phyloP scores from a whole-genome alignment of 352 stramenopile species.

The Lagenidium sp. region DNA sequence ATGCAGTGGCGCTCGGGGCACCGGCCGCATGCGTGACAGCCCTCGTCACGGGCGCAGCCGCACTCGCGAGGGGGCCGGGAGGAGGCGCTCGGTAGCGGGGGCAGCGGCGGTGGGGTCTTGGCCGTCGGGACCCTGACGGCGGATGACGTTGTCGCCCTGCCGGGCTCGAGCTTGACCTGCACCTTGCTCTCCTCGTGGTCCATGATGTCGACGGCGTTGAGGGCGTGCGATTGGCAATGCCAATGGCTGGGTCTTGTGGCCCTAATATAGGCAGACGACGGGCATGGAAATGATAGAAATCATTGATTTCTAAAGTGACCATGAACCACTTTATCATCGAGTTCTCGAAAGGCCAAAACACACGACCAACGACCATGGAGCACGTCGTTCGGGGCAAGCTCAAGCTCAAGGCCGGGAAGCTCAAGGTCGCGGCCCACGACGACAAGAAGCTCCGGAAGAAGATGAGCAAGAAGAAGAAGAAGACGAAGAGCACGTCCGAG shows the following conservation, averaged over 20 bases:
- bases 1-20: constrained; percentile 56
- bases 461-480: constrained; percentile 27
- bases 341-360: not conserved
- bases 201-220: too few species aligned
- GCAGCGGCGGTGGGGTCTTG: not conserved
- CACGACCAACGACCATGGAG: constrained; percentile 30
- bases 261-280: too few species aligned
- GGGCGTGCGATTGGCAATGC: too few species aligned
- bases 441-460: constrained; percentile 56
- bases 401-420: constrained; percentile 60
- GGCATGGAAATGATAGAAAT: constrained; percentile 6
- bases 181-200: too few species aligned
- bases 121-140: too few species aligned
- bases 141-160: too few species aligned
- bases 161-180: too few species aligned
- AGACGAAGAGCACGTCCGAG: constrained; percentile 1
- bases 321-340: too few species aligned
- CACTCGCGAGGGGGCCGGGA: constrained; percentile 22
- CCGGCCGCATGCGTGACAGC: constrained; percentile 36
- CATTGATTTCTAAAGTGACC: constrained; percentile 6
- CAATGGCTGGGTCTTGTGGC: constrained; percentile 13
- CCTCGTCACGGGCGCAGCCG: constrained; percentile 32
- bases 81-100: not conserved
- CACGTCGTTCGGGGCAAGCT: constrained; percentile 80
- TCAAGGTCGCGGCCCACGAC: constrained; percentile 46